A percentile compares a stretch with the other conserved stretches of the same genome.
These are phyloP conservation scores for Phaffia tasmanica DNA, from an alignment of 768 basidiomycete species.

Conservation along the genomic window DNA sequence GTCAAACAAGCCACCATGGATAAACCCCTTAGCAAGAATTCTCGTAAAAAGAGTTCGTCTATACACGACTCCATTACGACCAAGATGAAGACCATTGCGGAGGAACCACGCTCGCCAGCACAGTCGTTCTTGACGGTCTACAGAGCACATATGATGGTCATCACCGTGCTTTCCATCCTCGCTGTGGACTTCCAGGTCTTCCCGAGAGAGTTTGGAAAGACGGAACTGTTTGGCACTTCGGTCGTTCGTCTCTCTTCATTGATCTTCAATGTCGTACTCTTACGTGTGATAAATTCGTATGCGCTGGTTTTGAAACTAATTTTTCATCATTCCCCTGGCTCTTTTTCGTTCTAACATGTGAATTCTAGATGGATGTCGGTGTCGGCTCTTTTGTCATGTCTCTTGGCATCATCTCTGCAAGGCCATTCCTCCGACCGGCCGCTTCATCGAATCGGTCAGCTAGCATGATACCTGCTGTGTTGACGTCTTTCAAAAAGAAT, in stretches of 20 bases:
- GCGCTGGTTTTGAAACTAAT: not conserved
- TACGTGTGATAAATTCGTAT: not conserved
- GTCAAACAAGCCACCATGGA: not conserved
- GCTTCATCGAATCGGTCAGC: not conserved
- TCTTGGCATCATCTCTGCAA: constrained; percentile 81
- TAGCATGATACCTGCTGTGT: constrained; percentile 45
- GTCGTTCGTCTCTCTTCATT: constrained; percentile 47
- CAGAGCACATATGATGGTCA: constrained; percentile 86
- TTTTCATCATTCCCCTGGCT: not conserved
- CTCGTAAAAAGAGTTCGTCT: not conserved
- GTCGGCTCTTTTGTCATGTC: constrained; percentile 97
- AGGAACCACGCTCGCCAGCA: constrained; percentile 9
- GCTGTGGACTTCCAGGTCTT: constrained; percentile 94
- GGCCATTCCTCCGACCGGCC: constrained; percentile 48
- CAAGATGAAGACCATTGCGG: not conserved
- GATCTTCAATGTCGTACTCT: not conserved
- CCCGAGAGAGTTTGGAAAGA: constrained; percentile 76
- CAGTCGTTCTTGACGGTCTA: constrained; percentile 69
- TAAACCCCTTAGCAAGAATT: constrained; percentile 1
- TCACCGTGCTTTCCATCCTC: constrained; percentile 80
- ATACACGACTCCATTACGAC: constrained; percentile 3
- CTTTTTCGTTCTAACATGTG: not conserved
- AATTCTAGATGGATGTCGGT: constrained; percentile 81
- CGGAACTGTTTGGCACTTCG: constrained; percentile 90
- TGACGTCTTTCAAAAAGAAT: constrained; percentile 47